Base-by-base conservation (phyloP, 371 early-diverging fungal genomes). In the Batkoa obscura region DNA sequence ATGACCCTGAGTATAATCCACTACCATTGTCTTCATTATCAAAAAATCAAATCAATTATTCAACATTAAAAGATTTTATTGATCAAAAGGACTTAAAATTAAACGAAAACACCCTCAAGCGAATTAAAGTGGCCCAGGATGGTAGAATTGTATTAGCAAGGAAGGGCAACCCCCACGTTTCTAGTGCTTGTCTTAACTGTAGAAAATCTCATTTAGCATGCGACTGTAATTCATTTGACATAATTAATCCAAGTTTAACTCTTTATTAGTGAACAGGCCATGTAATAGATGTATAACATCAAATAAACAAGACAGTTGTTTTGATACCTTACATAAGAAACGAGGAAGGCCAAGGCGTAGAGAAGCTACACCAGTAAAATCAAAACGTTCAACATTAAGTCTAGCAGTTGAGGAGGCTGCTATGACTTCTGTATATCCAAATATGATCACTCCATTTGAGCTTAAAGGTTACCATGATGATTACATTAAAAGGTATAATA, bases 301-400 rank as follows among this genome's bases (percentile, higher is more conserved):
- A n/a, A 76, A 76, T 43, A 83, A 79, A 60, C 67, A 73, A 51
- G 81, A 80, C 49, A 75, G 79, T n/a, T 86, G 86, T 56, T 70
- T 75, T 36, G 86, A 86, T 64, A 81, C 82, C 51, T 74, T 81
- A 62, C 84, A 84, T 65, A 86, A 83, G 61, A 84, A 84, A 59
- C 75, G 86, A 58, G 86, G 86, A 13, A 73, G 86, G 23, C 86
- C 84, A 36, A 83, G 80, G 60, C 66, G 45, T n/a, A 45, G 8
- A 15, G 45, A 45, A 23, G 17, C 10, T 45, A 23, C 4, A 4
- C 45, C 10, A 4, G 45, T 8, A 3, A 45, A 45, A 12, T 12
- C 17, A 45, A 4, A 12, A 4, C 17, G 45, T n/a, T 15, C 45
- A 12, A 45, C 15, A 4, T 45, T 45, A n/a, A 23, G 45, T 23